Evolutionary conservation across 2,329 filamentous ascomycete species (phyloP).

Genomic region (Fusarium sp.): DNA sequence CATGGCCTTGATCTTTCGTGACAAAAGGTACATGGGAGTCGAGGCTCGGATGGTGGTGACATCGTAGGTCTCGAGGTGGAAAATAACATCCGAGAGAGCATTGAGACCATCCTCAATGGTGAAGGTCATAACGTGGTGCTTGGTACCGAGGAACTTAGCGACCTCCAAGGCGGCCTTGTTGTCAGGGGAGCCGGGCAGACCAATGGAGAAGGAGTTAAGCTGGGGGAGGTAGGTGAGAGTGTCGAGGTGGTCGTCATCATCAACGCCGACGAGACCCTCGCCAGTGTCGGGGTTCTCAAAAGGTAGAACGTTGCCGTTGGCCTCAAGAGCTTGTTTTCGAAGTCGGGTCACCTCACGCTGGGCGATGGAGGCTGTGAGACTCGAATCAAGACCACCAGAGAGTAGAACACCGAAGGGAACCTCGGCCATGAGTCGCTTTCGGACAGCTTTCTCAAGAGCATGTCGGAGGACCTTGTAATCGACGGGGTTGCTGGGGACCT

Average conservation of each 20-base stretch:
- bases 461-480: constrained; percentile 86
- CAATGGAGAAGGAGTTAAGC: constrained; percentile 98
- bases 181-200: constrained; percentile 91
- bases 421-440: constrained; percentile 98
- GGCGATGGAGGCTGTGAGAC: constrained; percentile 92
- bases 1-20: constrained; percentile 99
- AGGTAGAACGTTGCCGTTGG: constrained; percentile 58
- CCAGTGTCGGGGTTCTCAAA: constrained; percentile 67
- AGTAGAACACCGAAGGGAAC: constrained; percentile 96
- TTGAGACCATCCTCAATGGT: constrained; percentile 97
- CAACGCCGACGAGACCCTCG: constrained; percentile 89
- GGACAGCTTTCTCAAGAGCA: constrained; percentile 88
- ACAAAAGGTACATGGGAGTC: constrained; percentile 97
- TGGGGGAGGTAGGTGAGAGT: constrained; percentile 93
- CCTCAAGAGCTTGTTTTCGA: constrained; percentile 70
- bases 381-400: constrained; percentile 95
- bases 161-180: constrained; percentile 92
- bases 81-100: constrained; percentile 96
- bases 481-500: constrained; percentile 81
- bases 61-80: constrained; percentile 96
- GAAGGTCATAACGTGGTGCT: constrained; percentile 98
- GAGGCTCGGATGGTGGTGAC: constrained; percentile 98
- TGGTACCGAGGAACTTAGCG: constrained; percentile 95
- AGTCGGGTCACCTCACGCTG: constrained; percentile 89
- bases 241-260: constrained; percentile 88